Conservation (phyloP, 495 filamentous ascomycete species). For the Penicillium samsonianum region DNA sequence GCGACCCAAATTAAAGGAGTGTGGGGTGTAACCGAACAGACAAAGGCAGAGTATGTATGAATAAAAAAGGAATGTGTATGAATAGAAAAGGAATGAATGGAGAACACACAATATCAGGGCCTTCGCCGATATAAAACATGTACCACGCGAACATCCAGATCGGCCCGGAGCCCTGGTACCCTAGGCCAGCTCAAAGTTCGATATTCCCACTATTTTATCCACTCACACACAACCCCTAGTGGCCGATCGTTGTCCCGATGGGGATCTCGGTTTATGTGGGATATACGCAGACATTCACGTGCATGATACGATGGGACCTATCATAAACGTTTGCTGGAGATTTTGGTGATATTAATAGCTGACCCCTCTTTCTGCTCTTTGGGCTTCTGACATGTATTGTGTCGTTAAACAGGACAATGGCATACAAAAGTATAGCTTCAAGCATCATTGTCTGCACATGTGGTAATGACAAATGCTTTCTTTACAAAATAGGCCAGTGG, state of each 20-base stretch:
- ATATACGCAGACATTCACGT: not conserved
- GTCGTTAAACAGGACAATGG: too few relatives aligned
- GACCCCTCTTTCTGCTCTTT: too few relatives aligned
- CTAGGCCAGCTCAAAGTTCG: not conserved
- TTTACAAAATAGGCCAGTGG: not conserved
- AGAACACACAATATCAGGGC: constrained; percentile 19
- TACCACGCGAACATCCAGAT: constrained; percentile 9
- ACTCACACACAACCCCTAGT: constrained; percentile 10
- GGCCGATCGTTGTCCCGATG: constrained; percentile 8
- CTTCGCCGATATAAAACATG: constrained; percentile 19
- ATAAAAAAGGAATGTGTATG: constrained; percentile 1
- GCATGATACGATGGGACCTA: not conserved
- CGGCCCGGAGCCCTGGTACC: not conserved
- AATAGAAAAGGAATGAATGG: constrained; percentile 10
- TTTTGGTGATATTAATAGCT: too few relatives aligned
- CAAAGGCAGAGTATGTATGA: not conserved
- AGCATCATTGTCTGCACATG: too few relatives aligned
- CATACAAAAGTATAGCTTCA: too few relatives aligned
- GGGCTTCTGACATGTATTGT: too few relatives aligned
- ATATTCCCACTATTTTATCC: not conserved
- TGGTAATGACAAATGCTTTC: not conserved
- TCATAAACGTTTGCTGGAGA: too few relatives aligned
- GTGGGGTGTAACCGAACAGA: not conserved
- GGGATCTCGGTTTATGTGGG: constrained; percentile 2
- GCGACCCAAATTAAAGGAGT: constrained; percentile 6